Base-by-base conservation (phyloP, 75 land plant species). In the Selaginella tamariscina region DNA sequence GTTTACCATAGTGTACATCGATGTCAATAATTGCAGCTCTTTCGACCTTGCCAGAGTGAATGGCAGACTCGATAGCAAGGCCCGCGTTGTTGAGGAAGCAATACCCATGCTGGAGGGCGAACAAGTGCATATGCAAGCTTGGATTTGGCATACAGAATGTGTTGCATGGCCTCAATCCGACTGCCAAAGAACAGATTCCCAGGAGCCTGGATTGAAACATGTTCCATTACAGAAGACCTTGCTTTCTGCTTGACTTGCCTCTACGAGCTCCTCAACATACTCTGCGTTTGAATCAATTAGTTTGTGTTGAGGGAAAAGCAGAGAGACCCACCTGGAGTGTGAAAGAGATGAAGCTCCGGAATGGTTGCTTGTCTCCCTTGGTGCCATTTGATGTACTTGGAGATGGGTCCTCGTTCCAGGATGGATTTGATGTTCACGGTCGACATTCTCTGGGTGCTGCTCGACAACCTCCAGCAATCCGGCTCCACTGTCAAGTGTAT, bases 1-100 rank as follows among this genome's bases (percentile, higher is more conserved):
- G n/a, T n/a, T n/a, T n/a, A n/a, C 96, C 96, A 72, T 85, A 82
- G 70, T 91, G 97, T 1, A 86, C 97, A 74, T 91, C 97, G 32
- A 88, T 84, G 70, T 91, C 97, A 63, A 91, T 67, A 8, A 88
- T 89, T 1, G 74, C 87, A 64, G 88, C 89, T 29, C 81, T 76
- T 24, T 31, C 57, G 73, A 86, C 83, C 68, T 32, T 28, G 20
- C 31, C 73, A 49, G 84, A 73, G 30, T 71, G 55, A 9, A 85
- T 27, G 23, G 92, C 92, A 32, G 82, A 74, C 56, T 88, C 76
- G 39, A 85, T 83, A 29, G 96, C 96, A 33, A 91, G 86, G 24
- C 86, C 91, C 0, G 88, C 92, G 75, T 91, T 91, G 70, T 91
- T 91, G 26, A 91, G 73, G 56, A 91, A 91, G 77, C 96, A 91